These are phyloP conservation scores for Geranomyces variabilis DNA, from an alignment of 192 early-diverging fungal genomes.

Conservation along the genomic window DNA sequence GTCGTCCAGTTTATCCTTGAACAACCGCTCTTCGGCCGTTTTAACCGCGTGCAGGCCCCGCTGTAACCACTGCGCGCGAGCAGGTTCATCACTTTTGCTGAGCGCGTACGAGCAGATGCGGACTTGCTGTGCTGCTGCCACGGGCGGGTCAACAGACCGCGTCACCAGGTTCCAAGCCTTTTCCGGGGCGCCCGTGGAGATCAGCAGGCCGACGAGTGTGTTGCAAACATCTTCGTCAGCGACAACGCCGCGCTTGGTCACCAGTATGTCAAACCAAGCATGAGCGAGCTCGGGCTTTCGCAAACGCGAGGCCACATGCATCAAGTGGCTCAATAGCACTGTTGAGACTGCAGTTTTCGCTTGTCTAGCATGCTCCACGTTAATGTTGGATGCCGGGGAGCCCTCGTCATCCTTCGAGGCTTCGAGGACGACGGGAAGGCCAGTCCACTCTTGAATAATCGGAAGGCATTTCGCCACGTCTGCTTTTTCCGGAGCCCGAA, in stretches of 20 bases:
- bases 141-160: not conserved
- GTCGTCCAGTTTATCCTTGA: not conserved
- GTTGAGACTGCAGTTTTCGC: not conserved
- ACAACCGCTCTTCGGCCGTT: not conserved
- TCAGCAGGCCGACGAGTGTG: constrained; percentile 16
- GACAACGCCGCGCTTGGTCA: not conserved
- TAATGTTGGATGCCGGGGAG: not conserved
- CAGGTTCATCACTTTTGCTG: not conserved
- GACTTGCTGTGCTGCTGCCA: not conserved
- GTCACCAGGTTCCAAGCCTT: constrained; percentile 12
- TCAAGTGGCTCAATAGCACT: not conserved
- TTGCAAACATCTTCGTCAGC: constrained; percentile 15
- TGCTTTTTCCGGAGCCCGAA: constrained; percentile 10
- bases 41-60: not conserved
- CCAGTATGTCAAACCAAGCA: constrained; percentile 8
- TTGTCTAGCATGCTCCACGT: not conserved
- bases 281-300: constrained; percentile 13
- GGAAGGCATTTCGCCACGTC: constrained; percentile 4
- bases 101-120: not conserved
- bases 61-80: not conserved
- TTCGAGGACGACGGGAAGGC: not conserved
- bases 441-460: constrained; percentile 8
- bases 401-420: not conserved
- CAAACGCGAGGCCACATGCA: constrained; percentile 16
- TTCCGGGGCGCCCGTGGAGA: constrained; percentile 11